Evolutionary conservation across 495 filamentous ascomycete species (phyloP).

Genomic region (Aspergillus diversus): DNA sequence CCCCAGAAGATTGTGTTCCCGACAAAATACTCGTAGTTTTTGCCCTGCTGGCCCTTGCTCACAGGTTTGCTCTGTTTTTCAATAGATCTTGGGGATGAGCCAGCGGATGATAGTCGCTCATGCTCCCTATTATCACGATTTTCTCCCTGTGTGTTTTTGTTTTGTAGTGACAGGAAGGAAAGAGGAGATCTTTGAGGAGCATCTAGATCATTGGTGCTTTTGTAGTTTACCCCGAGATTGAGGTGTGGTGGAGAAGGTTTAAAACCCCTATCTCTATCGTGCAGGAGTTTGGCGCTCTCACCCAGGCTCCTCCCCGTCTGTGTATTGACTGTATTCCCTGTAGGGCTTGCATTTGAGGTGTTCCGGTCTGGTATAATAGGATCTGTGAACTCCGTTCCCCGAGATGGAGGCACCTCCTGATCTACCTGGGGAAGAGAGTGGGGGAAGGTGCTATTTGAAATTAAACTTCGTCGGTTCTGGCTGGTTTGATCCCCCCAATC

Average conservation of each 20-base stretch:
- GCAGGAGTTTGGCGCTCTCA: constrained; percentile 76
- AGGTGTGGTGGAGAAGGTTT: constrained; percentile 58
- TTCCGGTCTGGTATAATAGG: constrained; percentile 62
- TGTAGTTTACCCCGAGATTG: constrained; percentile 61
- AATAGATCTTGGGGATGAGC: constrained; percentile 66
- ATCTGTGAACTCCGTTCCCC: constrained; percentile 80
- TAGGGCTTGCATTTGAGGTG: constrained; percentile 76
- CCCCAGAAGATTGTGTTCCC: constrained; percentile 91
- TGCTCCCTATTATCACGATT: constrained; percentile 61
- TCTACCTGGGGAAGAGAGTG: constrained; percentile 51
- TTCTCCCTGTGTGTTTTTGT: constrained; percentile 47
- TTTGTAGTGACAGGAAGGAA: constrained; percentile 67
- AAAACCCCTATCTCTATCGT: constrained; percentile 52
- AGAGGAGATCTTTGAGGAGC: constrained; percentile 67
- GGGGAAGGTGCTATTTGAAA: constrained; percentile 48
- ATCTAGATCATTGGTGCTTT: constrained; percentile 49
- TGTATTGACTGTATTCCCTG: constrained; percentile 64
- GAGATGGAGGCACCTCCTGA: constrained; percentile 67
- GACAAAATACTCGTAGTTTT: constrained; percentile 87
- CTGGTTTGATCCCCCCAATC: constrained; percentile 48
- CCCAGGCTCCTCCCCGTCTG: constrained; percentile 63
- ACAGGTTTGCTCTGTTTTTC: constrained; percentile 31
- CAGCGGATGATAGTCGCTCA: constrained; percentile 75
- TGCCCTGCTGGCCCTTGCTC: constrained; percentile 50
- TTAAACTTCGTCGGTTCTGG: constrained; percentile 53